Evolutionary conservation across 805 yeast species (phyloP).

Genomic region (Torulaspora indica): DNA sequence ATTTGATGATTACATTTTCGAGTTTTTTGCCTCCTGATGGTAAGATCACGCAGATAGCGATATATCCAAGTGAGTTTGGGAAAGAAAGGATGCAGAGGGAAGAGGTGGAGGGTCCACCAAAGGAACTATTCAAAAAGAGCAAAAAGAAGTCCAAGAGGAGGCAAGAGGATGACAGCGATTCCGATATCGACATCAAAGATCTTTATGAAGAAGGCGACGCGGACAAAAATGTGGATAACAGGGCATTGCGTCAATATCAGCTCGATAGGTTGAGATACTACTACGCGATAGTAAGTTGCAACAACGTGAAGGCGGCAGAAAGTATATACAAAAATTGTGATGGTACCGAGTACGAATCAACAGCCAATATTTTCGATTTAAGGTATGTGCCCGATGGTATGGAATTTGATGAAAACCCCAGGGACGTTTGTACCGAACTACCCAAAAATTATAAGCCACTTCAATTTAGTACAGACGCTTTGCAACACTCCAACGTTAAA

Average conservation of each 20-base stretch:
- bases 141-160: constrained; percentile 37
- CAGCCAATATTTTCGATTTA: constrained; percentile 89
- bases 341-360: constrained; percentile 92
- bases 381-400: constrained; percentile 91
- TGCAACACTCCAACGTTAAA: constrained; percentile 93
- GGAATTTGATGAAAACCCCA: constrained; percentile 74
- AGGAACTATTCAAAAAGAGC: constrained; percentile 61
- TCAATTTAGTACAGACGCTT: constrained; percentile 85
- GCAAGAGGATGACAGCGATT: constrained; percentile 44
- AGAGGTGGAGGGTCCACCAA: constrained; percentile 89
- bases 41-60: constrained; percentile 57
- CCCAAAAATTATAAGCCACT: constrained; percentile 78
- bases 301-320: constrained; percentile 63
- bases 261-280: constrained; percentile 87
- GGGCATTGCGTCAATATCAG: constrained; percentile 82
- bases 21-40: constrained; percentile 81
- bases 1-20: constrained; percentile 80
- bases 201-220: constrained; percentile 78
- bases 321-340: constrained; percentile 82
- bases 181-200: constrained; percentile 61
- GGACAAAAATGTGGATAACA: constrained; percentile 76
- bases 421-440: constrained; percentile 64
- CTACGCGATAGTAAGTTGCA: constrained; percentile 87
- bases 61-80: constrained; percentile 89
- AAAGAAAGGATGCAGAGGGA: constrained; percentile 87